Percentiles rank a stretch among this genome's conserved stretches.
phyloP scores from a whole-genome alignment of 805 yeast genomes.

The Danielia oregonensis region DNA sequence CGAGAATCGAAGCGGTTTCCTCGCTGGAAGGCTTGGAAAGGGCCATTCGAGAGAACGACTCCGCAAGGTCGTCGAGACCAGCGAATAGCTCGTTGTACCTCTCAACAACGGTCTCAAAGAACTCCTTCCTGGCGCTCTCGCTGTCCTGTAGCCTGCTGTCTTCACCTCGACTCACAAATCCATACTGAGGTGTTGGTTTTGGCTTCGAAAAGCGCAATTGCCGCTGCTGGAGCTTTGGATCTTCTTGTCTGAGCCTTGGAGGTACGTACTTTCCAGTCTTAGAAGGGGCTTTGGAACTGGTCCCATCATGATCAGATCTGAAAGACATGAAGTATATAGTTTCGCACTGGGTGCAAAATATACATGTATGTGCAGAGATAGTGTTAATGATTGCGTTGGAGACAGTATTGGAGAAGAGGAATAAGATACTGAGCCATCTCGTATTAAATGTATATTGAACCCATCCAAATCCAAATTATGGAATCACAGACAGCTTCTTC shows the following conservation, averaged over 20 bases:
- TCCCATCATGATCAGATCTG: too few relatives aligned
- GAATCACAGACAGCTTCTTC: too few relatives aligned
- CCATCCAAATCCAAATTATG: too few relatives aligned
- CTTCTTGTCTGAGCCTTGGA: neutral
- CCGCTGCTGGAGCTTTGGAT: slow-evolving; percentile 2
- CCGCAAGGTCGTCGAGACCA: neutral
- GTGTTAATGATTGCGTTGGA: too few relatives aligned
- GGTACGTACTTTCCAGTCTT: neutral
- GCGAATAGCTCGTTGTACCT: neutral
- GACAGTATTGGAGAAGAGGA: too few relatives aligned
- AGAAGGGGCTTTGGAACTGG: too few relatives aligned
- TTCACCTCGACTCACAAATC: slow-evolving; percentile 60
- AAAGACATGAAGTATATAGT: too few relatives aligned
- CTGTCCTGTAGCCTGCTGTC: slow-evolving; percentile 46
- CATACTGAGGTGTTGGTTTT: slow-evolving; percentile 27
- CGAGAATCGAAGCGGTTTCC: slow-evolving; percentile 14
- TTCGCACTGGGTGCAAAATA: too few relatives aligned
- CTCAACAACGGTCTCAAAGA: slow-evolving; percentile 34
- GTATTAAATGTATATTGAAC: too few relatives aligned
- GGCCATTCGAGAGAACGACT: neutral
- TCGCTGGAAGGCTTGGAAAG: neutral
- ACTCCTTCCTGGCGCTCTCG: slow-evolving; percentile 36
- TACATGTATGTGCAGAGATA: too few relatives aligned
- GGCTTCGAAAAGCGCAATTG: slow-evolving; percentile 11
- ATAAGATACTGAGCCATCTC: too few relatives aligned